A percentile compares a stretch with the other conserved stretches of the same genome.
These are phyloP conservation scores for Ulota crispa DNA, from an alignment of 225 moss, liverwort and hornwort species.

Conservation along the genomic window DNA sequence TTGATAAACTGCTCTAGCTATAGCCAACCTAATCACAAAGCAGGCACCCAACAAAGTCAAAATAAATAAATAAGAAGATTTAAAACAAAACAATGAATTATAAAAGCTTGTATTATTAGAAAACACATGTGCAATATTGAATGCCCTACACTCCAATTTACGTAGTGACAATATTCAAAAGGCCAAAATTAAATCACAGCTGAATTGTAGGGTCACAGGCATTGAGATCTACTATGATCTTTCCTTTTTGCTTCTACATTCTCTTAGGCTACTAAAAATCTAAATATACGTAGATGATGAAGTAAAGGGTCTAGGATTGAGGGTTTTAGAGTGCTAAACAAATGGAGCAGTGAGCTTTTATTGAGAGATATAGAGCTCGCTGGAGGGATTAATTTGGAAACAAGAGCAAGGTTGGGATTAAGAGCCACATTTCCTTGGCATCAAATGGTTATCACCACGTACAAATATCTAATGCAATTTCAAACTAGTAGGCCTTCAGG, in stretches of 20 bases:
- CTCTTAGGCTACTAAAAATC: neutral
- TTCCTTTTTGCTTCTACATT: neutral
- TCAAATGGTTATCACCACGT: neutral
- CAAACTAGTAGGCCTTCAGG: no score
- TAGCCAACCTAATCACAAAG: no score
- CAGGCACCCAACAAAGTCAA: neutral
- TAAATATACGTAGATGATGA: neutral
- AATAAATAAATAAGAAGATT: no score
- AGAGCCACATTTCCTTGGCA: no score
- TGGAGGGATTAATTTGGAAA: no score
- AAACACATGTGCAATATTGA: neutral
- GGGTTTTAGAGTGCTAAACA: no score
- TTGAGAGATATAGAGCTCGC: no score
- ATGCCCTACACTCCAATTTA: neutral
- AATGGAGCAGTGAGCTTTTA: no score
- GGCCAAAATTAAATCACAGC: neutral
- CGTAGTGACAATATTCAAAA: neutral
- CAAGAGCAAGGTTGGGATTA: no score
- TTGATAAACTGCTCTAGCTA: no score
- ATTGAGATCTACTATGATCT: neutral
- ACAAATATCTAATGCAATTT: no score
- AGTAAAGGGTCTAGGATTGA: neutral
- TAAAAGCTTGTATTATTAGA: neutral
- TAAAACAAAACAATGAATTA: no score
- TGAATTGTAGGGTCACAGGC: neutral